Evolutionary conservation across 805 yeast genomes (phyloP).

Genomic region (Saccharomycopsis babjevae): DNA sequence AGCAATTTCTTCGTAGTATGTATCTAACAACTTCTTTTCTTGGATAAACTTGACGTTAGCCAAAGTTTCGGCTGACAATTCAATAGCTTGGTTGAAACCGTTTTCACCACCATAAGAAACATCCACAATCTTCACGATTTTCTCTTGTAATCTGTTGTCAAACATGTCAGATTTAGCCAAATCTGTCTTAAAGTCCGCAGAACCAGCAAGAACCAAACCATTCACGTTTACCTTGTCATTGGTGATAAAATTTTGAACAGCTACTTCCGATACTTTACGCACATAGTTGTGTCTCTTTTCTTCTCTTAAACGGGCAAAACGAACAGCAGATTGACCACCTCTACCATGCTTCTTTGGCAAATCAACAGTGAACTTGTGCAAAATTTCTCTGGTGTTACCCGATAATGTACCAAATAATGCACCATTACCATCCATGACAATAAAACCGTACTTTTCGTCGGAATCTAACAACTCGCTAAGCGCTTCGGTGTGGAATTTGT

Average conservation of each 20-base stretch:
- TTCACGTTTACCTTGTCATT: constrained; percentile 88
- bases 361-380: constrained; percentile 94
- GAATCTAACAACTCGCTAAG: constrained; percentile 86
- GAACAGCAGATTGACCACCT: constrained; percentile 99
- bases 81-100: constrained; percentile 99
- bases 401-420: constrained; percentile 89
- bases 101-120: constrained; percentile 98
- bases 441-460: constrained; percentile 95
- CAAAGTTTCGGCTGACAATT: constrained; percentile 91
- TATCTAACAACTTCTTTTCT: constrained; percentile 89
- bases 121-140: constrained; percentile 88
- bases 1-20: constrained; percentile 93
- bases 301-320: constrained; percentile 98
- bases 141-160: constrained; percentile 78
- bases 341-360: constrained; percentile 99
- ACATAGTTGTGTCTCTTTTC: constrained; percentile 98
- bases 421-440: constrained; percentile 99
- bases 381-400: constrained; percentile 93
- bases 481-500: constrained; percentile 97
- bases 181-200: constrained; percentile 97
- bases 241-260: constrained; percentile 95
- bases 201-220: constrained; percentile 95
- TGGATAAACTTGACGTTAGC: constrained; percentile 96
- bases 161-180: constrained; percentile 87
- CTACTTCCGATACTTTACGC: constrained; percentile 95